Conservation (phyloP, 2,329 filamentous ascomycete species). For the Calonectria pteridis region DNA sequence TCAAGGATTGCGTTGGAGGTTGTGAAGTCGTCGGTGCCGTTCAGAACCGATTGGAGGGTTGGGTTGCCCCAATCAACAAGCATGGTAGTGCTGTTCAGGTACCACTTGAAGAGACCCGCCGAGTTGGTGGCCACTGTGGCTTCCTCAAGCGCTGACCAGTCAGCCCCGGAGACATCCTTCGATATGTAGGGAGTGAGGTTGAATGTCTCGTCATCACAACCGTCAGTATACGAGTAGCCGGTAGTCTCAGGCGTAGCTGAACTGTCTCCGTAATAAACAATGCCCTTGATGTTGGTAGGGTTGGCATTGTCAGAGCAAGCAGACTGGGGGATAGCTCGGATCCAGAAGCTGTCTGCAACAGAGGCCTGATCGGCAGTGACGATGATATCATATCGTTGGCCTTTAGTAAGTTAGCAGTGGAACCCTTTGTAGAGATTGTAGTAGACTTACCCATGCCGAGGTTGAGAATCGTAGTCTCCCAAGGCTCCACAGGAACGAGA, state of each 20-base stretch:
- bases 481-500: conserved; percentile 70
- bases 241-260: background rate
- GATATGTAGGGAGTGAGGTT: background rate
- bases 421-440: too few species aligned
- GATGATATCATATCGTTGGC: conserved; percentile 10
- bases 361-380: background rate
- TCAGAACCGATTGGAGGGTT: background rate
- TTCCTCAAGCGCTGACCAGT: background rate
- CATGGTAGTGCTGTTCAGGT: background rate
- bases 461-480: conserved; percentile 50
- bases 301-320: conserved; percentile 1
- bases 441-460: background rate
- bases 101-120: background rate
- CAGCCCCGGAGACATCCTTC: background rate
- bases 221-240: background rate
- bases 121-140: background rate
- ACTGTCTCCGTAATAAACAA: background rate
- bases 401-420: background rate
- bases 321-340: background rate
- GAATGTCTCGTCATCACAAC: conserved; percentile 1
- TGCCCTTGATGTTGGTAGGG: background rate
- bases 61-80: background rate
- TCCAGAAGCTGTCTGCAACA: background rate
- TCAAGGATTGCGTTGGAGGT: background rate
- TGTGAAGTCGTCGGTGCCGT: background rate